Base-by-base conservation (phyloP, 2,329 filamentous ascomycete species). In the Lachnellula hyalina region DNA sequence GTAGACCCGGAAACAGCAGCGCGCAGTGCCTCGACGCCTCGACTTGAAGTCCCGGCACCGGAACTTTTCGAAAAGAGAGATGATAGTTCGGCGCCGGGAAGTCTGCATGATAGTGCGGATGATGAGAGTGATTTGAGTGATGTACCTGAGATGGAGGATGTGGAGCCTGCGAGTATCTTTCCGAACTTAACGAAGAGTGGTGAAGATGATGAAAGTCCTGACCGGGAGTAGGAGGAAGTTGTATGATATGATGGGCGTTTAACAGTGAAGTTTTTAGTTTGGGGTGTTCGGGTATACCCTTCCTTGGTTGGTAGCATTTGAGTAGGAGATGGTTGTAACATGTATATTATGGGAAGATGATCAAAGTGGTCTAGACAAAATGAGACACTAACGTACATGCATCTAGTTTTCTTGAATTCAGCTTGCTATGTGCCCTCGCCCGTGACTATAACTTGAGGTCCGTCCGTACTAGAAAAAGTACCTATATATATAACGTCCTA, bases 51-150 rank as follows among this genome's bases (percentile, higher is more conserved):
- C 12, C 8, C 41, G 73, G 73, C 63, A 61, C 12, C 60, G 72
- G 5, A 2, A 17, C 3, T 3, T 32, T 40, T 15, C 15, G 54
- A 70, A 58, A 70, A 21, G 59, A 60, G 44, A 58, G 64, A 72
- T 47, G 67, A 68, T 45, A 72, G 73, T 46, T 63, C 62, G 17
- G 66, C 51, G 8, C 61, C 61, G 7, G 69, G 67, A 9, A 71
- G 75, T 48, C 65, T 78, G 0, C 74, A 80, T 45, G 77, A 79
- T 54, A 74, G 72, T 60, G 77, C 77, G 0, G 78, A 81, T 60
- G 77, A 80, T 55, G 78, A 80, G 59, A 79, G 76, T 58, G 78
- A 81, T 66, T 67, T 81, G 2, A 79, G 76, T 54, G 78, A 80
- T 63, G 68, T 79, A 12, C 68, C 68, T 17, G 67, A 67, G 53